These are phyloP conservation scores for Eucalyptus viminalis DNA, from an alignment of 345 rosid genomes.

Conservation along the genomic window DNA sequence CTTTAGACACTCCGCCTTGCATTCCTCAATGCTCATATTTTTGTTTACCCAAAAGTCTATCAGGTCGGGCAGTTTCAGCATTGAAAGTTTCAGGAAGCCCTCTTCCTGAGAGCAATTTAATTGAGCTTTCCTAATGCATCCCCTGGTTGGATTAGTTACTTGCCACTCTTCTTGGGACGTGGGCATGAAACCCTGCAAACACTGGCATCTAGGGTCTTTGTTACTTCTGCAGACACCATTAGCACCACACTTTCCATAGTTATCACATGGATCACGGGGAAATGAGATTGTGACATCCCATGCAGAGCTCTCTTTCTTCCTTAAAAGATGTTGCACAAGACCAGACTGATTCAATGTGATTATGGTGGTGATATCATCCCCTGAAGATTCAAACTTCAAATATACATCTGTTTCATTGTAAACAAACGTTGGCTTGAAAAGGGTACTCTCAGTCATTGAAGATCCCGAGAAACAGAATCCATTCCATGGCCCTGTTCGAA, in stretches of 20 bases:
- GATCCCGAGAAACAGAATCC: constrained; percentile 16
- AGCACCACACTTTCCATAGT: neutral
- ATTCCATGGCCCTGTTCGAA: constrained; percentile 21
- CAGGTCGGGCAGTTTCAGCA: constrained; percentile 4
- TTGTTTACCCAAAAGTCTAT: constrained; percentile 8
- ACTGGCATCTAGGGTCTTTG: neutral
- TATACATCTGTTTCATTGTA: neutral
- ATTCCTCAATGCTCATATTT: neutral
- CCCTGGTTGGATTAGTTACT: constrained; percentile 3
- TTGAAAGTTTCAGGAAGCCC: neutral
- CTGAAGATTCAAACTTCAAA: constrained; percentile 1
- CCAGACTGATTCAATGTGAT: neutral
- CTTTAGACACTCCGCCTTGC: constrained; percentile 1
- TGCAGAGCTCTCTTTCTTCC: neutral
- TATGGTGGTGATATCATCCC: neutral
- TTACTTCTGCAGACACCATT: neutral
- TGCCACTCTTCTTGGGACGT: constrained; percentile 8
- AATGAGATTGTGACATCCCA: neutral
- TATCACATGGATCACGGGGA: neutral
- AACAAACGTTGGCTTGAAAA: constrained; percentile 4
- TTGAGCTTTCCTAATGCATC: neutral
- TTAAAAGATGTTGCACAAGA: neutral
- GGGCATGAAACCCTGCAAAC: constrained; percentile 23
- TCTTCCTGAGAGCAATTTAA: neutral
- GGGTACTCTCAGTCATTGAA: neutral